These are phyloP conservation scores for Monilinia fructigena DNA, from an alignment of 2,329 filamentous ascomycete species.

Conservation along the genomic window DNA sequence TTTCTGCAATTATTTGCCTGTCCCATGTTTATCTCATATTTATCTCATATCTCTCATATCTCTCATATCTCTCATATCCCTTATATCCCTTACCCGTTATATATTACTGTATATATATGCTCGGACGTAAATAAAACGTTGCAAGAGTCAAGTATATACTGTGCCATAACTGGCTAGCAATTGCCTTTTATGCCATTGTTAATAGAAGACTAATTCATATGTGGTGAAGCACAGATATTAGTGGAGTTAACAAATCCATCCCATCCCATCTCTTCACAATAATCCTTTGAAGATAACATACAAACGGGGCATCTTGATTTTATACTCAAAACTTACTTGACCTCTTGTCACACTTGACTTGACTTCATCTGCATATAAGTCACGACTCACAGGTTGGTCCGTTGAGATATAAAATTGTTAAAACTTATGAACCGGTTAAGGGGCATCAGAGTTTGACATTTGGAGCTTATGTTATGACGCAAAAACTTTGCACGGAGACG, in stretches of 20 bases:
- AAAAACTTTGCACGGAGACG: not conserved
- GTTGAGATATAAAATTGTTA: too few relatives aligned
- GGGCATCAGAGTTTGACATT: conserved; percentile 1
- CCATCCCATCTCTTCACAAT: conserved; percentile 4
- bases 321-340: not conserved
- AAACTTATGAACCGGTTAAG: not conserved
- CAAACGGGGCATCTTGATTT: not conserved
- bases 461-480: conserved; percentile 4
- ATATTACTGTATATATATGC: not conserved
- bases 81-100: not conserved
- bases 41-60: not conserved
- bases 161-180: not conserved
- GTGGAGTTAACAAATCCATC: not conserved
- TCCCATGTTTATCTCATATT: not conserved
- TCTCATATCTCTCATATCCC: too few relatives aligned
- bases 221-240: not conserved
- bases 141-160: not conserved
- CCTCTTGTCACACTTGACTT: not conserved
- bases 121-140: not conserved
- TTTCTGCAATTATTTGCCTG: not conserved
- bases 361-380: not conserved
- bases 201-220: conserved; percentile 6
- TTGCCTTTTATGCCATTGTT: not conserved
- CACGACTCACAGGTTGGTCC: not conserved
- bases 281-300: too few relatives aligned